Conservation (phyloP, 352 stramenopile species). For the Phytophthora nicotianae region DNA sequence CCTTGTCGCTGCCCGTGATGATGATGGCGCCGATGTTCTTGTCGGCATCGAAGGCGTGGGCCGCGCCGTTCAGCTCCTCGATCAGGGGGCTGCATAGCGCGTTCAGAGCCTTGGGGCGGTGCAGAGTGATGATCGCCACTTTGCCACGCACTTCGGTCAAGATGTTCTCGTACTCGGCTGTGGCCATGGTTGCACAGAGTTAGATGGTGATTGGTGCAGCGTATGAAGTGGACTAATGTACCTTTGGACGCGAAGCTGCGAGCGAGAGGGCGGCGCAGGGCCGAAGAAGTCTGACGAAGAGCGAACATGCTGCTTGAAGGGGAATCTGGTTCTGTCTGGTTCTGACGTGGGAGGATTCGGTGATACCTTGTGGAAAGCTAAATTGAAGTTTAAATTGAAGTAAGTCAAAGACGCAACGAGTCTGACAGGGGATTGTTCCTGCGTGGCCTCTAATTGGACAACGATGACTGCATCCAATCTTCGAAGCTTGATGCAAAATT, state of each 20-base stretch:
- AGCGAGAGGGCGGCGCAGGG: slow-evolving; percentile 31
- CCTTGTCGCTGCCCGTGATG: slow-evolving; percentile 96
- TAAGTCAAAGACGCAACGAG: too few species aligned
- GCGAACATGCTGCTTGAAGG: slow-evolving; percentile 48
- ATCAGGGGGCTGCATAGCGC: slow-evolving; percentile 95
- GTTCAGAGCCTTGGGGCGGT: slow-evolving; percentile 98
- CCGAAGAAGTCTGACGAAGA: slow-evolving; percentile 39
- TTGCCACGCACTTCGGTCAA: slow-evolving; percentile 85
- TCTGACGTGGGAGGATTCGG: slow-evolving; percentile 8
- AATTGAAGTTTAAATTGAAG: slow-evolving; percentile 15
- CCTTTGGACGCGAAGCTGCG: slow-evolving; percentile 66
- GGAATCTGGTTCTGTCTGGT: slow-evolving; percentile 25
- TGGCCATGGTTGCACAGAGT: not conserved
- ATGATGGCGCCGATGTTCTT: slow-evolving; percentile 95
- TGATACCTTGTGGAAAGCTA: not conserved
- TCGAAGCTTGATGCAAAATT: slow-evolving; percentile 5
- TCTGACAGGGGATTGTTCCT: not conserved
- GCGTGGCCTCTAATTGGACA: not conserved
- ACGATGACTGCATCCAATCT: slow-evolving; percentile 13
- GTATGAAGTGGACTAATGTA: slow-evolving; percentile 11
- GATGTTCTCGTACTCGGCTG: slow-evolving; percentile 89
- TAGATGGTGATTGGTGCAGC: not conserved
- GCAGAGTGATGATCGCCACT: slow-evolving; percentile 95
- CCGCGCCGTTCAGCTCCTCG: slow-evolving; percentile 95
- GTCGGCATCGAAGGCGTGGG: slow-evolving; percentile 92